Evolutionary conservation across 305 asterid genomes (phyloP), one percentile per base, ranked within the genome.

Genomic region (Withania somnifera): DNA sequence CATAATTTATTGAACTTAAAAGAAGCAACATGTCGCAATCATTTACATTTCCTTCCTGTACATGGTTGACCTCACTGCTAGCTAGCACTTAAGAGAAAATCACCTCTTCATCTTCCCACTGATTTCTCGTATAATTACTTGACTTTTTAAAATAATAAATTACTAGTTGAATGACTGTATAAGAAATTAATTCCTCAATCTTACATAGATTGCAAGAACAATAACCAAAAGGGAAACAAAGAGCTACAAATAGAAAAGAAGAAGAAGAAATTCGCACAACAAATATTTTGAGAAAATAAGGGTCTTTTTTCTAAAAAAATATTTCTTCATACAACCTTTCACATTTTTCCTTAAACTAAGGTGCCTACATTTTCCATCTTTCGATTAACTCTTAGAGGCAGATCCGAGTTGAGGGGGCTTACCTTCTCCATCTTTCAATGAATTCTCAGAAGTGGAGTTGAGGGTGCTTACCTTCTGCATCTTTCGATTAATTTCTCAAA

Each of bases 1-100:
- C 60, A 26, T 7, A 80, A 19, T 3, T 54, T 7, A 13, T 66
- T 78, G 26, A 78, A 13, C 32, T 60, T 20, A 17, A 63, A 79
- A 71, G 47, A 69, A 75, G 34, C 30, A 82, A 42, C 83, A 67
- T n/a, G 81, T 83, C 83, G 13, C 71, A 24, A 57, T 83, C 86
- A 66, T 67, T 71, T 79, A 38, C 52, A 77, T 6, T 67, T 28
- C 50, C 47, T 83, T 68, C 30, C 52, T 56, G 76, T 78, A 22
- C 57, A 42, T 20, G 9, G 69, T 19, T 69, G 84, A 76, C 68
- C 76, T 64, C 13, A 7, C n/a, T 36, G 28, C n/a, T 36, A 45
- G 53, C 42, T 28, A 64, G 69, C 78, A 77, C 51, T 50, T 73
- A 0, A 73, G n/a, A 28, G 42, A 79, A 64, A n/a, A 66, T 71